Evolutionary conservation across 208 protist species (phyloP), one percentile per base, ranked within the genome.

Genomic region (Wallacemonas sp.): DNA sequence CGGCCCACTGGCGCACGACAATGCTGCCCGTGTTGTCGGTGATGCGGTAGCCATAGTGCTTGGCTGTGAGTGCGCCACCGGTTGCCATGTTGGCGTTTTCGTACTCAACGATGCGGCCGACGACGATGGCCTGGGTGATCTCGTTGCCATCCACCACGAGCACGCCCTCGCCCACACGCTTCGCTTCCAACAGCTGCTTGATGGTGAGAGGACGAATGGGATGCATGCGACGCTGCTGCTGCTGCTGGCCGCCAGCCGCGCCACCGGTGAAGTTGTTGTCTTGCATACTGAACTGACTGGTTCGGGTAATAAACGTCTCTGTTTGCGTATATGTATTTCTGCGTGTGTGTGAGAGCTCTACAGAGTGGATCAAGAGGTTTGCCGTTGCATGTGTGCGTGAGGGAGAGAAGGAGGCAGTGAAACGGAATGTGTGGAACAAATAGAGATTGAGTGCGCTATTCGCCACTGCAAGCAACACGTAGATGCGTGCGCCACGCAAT

Each of bases 181-280:
- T 81, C 44, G 87, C 87, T 47, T 88, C 74, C 33, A 92, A 48
- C 47, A 96, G 79, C 46, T 96, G 91, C 68, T 96, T 96, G 52
- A 94, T 94, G 6, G 91, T 94, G 32, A 96, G 80, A 0, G 91
- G 85, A 33, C 91, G 91, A 46, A 96, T 95, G 6, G 90, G 87
- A 54, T 93, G 78, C 65, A 89, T 84, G 29, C 85, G 85, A 17
- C 85, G 90, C 80, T 92, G 83, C 52, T 67, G 76, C 61, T 75
- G 72, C 73, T 80, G 73, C 62, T 67, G n/a, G 46, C 65, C 64
- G 41, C 49, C 49, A 11, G 36, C 61, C 0, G 56, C 58, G 6
- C 29, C 63, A 14, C 58, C 64, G 0, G 75, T 60, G 24, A 86
- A 82, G 69, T 82, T 86, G 65, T 38, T 80, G 1, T 27, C 46